Conservation (phyloP, 495 filamentous ascomycete species). For the Talaromyces nanjingensis region DNA sequence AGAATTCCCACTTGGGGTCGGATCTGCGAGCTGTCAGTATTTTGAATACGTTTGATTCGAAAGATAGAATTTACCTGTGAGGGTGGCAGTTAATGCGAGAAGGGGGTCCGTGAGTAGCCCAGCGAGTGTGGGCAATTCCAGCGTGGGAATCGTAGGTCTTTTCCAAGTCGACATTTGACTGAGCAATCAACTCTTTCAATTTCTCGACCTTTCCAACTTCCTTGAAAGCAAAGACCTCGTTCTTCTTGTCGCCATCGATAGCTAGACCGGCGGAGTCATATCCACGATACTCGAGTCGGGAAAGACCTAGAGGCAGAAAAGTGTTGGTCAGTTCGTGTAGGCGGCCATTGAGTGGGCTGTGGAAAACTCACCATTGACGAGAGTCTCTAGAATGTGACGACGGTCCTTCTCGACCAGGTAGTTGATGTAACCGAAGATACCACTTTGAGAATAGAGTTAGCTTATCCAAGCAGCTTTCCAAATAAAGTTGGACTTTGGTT, state of each 20-base stretch:
- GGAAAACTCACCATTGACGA: conserved; percentile 75
- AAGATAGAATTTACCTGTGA: conserved; percentile 66
- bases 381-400: conserved; percentile 86
- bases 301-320: conserved; percentile 51
- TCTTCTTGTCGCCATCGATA: conserved; percentile 97
- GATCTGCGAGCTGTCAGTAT: conserved; percentile 34
- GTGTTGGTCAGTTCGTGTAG: background rate
- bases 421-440: conserved; percentile 98
- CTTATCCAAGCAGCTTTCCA: background rate
- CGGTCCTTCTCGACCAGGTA: conserved; percentile 90
- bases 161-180: conserved; percentile 71
- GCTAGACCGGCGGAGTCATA: conserved; percentile 97
- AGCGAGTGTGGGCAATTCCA: conserved; percentile 96
- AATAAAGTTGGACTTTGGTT: background rate
- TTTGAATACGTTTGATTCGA: background rate
- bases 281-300: conserved; percentile 87
- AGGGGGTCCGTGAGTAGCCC: conserved; percentile 94
- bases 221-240: conserved; percentile 95
- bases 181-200: conserved; percentile 84
- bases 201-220: conserved; percentile 98
- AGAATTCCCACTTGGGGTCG: conserved; percentile 89
- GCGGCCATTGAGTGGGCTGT: conserved; percentile 9
- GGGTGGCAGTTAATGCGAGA: conserved; percentile 96
- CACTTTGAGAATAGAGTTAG: conserved; percentile 47
- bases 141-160: conserved; percentile 96